Conservation (phyloP, 495 filamentous ascomycete species). For the Aspergillus wentii region DNA sequence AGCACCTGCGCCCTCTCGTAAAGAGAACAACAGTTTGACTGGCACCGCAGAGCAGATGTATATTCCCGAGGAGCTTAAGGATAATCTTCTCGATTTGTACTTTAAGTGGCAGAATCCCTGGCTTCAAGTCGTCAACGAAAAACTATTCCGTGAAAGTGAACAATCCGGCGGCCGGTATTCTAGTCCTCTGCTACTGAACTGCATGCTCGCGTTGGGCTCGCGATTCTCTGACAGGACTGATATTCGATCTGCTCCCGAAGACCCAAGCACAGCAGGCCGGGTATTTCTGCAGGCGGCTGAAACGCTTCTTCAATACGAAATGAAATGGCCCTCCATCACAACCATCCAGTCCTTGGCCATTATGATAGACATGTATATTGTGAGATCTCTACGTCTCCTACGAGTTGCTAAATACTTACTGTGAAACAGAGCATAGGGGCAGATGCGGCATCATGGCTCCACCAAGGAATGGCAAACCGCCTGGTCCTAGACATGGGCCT, state of each 20-base stretch:
- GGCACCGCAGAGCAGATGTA: too few species aligned
- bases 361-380: slow-evolving; percentile 47
- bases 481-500: slow-evolving; percentile 3
- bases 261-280: slow-evolving; percentile 62
- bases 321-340: slow-evolving; percentile 58
- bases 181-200: slow-evolving; percentile 71
- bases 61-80: slow-evolving; percentile 16
- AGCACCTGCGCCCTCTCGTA: too few species aligned
- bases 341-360: slow-evolving; percentile 75
- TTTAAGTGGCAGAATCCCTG: slow-evolving; percentile 81
- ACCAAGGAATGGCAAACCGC: slow-evolving; percentile 4
- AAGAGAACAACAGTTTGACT: too few species aligned
- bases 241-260: slow-evolving; percentile 55
- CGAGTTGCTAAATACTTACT: too few species aligned
- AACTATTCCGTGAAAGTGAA: slow-evolving; percentile 67
- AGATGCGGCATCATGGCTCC: slow-evolving; percentile 3
- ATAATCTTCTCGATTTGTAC: slow-evolving; percentile 46
- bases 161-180: slow-evolving; percentile 53
- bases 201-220: slow-evolving; percentile 66
- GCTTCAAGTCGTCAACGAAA: slow-evolving; percentile 65
- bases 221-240: slow-evolving; percentile 64
- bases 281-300: slow-evolving; percentile 68
- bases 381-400: too few species aligned
- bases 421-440: background rate
- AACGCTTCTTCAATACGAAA: slow-evolving; percentile 47